phyloP scores from a whole-genome alignment of 352 stramenopile species.

The Peronosclerospora sorghi region DNA sequence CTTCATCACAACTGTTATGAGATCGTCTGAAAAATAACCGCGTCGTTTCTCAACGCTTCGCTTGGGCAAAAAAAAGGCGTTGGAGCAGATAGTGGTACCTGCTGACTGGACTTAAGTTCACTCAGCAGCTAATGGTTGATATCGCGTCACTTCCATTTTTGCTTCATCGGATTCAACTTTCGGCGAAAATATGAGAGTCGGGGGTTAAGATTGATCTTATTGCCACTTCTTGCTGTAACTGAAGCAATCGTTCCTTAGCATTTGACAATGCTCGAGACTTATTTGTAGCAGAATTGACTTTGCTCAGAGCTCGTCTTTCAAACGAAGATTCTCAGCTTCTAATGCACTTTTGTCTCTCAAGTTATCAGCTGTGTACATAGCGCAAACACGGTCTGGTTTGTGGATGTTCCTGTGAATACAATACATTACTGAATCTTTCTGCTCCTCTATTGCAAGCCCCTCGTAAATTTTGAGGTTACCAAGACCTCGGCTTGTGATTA shows the following conservation, averaged over 20 bases:
- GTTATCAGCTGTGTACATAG: constrained; percentile 45
- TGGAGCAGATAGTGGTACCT: constrained; percentile 17
- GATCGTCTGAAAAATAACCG: constrained; percentile 9
- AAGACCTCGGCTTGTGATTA: constrained; percentile 54
- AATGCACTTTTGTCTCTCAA: constrained; percentile 43
- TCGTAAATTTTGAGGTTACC: constrained; percentile 40
- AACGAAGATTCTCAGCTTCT: constrained; percentile 56
- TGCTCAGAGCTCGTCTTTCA: constrained; percentile 67
- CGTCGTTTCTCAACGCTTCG: constrained; percentile 17
- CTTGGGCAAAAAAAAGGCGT: constrained; percentile 12
- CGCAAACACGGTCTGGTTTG: constrained; percentile 30
- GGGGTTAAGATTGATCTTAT: constrained; percentile 68
- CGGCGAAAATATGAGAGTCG: no score
- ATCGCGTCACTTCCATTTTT: not conserved
- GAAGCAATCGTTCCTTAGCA: constrained; percentile 60
- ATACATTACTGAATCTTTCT: constrained; percentile 43
- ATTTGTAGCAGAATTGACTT: constrained; percentile 73
- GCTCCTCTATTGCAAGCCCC: constrained; percentile 45
- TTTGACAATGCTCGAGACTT: constrained; percentile 76
- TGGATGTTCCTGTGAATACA: constrained; percentile 49
- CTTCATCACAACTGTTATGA: no score
- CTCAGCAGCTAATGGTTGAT: no score
- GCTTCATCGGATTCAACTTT: no score
- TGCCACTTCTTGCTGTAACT: constrained; percentile 71
- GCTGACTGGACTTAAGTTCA: constrained; percentile 3